A percentile compares a stretch with the other conserved stretches of the same genome.
phyloP scores from a whole-genome alignment of 2,329 filamentous ascomycete species.

The Fusarium sp. region DNA sequence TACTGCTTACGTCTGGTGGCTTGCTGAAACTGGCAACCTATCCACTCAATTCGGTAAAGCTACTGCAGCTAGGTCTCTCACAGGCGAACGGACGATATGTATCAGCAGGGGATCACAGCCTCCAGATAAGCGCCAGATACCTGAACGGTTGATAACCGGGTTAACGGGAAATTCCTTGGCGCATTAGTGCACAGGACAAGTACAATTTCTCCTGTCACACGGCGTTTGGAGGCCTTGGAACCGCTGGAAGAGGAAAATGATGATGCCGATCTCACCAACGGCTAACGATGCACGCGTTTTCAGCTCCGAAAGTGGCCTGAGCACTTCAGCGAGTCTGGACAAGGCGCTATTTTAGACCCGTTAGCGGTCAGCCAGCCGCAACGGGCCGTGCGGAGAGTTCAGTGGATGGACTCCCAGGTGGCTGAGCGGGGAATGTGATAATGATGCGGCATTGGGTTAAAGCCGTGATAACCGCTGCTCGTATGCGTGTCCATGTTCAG shows the following conservation, averaged over 20 bases:
- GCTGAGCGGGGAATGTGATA: slow-evolving; percentile 7
- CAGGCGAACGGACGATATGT: neutral
- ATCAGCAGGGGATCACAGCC: neutral
- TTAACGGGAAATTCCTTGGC: neutral
- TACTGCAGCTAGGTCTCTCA: neutral
- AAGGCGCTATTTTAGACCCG: neutral
- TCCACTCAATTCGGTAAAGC: neutral
- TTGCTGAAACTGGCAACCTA: neutral
- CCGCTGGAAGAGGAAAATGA: neutral
- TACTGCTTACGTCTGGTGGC: neutral
- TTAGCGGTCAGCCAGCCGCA: neutral
- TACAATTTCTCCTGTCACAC: neutral
- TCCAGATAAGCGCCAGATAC: neutral
- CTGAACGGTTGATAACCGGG: too few species aligned
- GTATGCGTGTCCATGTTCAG: slow-evolving; percentile 1
- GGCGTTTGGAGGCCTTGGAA: neutral
- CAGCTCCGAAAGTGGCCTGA: neutral
- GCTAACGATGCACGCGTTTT: neutral
- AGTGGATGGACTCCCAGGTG: neutral
- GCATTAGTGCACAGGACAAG: neutral
- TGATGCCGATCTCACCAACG: neutral
- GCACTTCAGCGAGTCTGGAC: neutral
- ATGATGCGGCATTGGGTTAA: neutral
- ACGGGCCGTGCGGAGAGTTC: neutral
- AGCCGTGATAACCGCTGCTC: neutral